Evolutionary conservation across 2,329 filamentous ascomycete species (phyloP).

Genomic region (Aureobasidium subglaciale): DNA sequence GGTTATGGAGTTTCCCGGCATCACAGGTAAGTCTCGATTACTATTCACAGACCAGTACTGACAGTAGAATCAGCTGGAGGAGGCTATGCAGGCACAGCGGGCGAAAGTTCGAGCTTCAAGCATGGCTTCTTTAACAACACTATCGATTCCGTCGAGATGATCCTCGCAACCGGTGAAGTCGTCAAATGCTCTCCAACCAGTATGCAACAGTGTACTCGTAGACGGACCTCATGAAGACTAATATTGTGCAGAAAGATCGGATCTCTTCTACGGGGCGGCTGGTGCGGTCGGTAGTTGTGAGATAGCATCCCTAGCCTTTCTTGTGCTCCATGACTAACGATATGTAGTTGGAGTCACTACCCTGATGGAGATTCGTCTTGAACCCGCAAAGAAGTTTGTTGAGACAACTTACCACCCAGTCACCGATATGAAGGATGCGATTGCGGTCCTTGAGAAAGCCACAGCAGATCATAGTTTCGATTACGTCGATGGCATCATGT

Average conservation of each 20-base stretch:
- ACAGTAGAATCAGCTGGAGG: too few species aligned
- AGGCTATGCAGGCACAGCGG: slow-evolving; percentile 60
- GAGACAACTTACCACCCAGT: slow-evolving; percentile 43
- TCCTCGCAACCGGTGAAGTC: slow-evolving; percentile 55
- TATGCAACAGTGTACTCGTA: too few species aligned
- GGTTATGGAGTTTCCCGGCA: slow-evolving; percentile 67
- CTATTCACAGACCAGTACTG: too few species aligned
- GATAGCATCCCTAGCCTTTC: too few species aligned
- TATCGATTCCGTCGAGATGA: slow-evolving; percentile 56
- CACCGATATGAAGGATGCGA: slow-evolving; percentile 34
- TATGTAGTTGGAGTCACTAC: slow-evolving; percentile 65
- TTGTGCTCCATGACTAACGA: too few species aligned
- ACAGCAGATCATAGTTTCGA: slow-evolving; percentile 33
- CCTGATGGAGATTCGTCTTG: slow-evolving; percentile 43
- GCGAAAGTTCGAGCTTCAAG: slow-evolving; percentile 63
- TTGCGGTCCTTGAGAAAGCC: slow-evolving; percentile 33
- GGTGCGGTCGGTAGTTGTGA: slow-evolving; percentile 61
- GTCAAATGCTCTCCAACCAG: slow-evolving; percentile 41
- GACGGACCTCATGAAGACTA: too few species aligned
- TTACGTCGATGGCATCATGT: slow-evolving; percentile 47
- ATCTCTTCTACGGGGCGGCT: slow-evolving; percentile 59
- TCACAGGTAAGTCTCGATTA: too few species aligned
- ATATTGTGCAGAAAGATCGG: slow-evolving; percentile 48
- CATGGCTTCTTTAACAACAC: slow-evolving; percentile 60
- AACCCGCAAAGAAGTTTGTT: slow-evolving; percentile 41